These are phyloP conservation scores for Viola odorata DNA, from an alignment of 345 rosid genomes.

Conservation along the genomic window DNA sequence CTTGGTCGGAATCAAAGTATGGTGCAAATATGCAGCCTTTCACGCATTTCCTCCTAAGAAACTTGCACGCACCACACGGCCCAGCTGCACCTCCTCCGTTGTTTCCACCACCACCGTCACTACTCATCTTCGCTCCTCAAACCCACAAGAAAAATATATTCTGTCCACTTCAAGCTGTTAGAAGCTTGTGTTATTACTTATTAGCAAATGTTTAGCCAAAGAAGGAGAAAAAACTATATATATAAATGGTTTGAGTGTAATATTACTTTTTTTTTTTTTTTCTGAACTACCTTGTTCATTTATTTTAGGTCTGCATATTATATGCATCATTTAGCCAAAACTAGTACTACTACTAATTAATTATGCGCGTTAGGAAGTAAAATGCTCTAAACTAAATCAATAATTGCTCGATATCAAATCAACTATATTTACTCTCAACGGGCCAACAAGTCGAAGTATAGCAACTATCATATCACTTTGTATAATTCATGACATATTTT, in stretches of 20 bases:
- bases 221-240: not conserved
- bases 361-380: too few species aligned
- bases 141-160: not conserved
- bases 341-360: too few species aligned
- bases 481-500: too few species aligned
- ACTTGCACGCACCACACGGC: slow-evolving; percentile 93
- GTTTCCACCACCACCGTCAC: not conserved
- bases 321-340: too few species aligned
- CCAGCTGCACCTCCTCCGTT: slow-evolving; percentile 54
- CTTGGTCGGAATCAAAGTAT: slow-evolving; percentile 83
- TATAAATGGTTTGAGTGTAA: not conserved
- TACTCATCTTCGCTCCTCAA: not conserved
- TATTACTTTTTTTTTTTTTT: not conserved
- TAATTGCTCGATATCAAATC: too few species aligned
- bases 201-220: not conserved
- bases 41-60: slow-evolving; percentile 72
- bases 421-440: too few species aligned
- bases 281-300: not conserved
- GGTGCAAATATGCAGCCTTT: slow-evolving; percentile 83
- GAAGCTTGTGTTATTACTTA: not conserved
- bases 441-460: too few species aligned
- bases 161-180: not conserved
- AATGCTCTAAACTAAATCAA: too few species aligned
- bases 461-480: too few species aligned
- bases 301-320: not conserved